Base-by-base conservation (phyloP, 164 flowering plant species). In the Macadamia integrifolia region DNA sequence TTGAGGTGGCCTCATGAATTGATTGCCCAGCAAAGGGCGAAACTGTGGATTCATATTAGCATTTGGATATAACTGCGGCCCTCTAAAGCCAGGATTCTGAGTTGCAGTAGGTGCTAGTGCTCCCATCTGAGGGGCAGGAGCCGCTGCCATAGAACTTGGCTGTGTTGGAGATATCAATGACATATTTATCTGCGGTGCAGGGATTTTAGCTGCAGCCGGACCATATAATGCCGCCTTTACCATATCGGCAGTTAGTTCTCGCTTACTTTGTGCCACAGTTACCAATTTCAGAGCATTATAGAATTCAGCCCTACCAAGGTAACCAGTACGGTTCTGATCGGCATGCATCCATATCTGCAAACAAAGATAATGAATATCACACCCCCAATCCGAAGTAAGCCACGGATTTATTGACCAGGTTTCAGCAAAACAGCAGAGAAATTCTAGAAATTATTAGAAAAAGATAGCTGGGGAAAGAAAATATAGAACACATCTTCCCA, bases 141-240 rank as follows among this genome's bases (percentile, higher is more conserved):
- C 63, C 42, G 79, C 77, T 62, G 75, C 61, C 65, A 58, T 72
- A 56, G 80, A 30, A 77, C 66, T 81, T 61, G 65, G 11, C 60
- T 77, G 87, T 29, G 84, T 75, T 53, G 74, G 74, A 78, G 91
- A 72, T 44, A 50, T 18, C 5, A 87, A 82, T 66, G 82, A 59
- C 79, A 86, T 75, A 80, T 87, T 88, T 72, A 94, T 92, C 74
- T 88, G 84, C 3, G 99, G 99, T 28, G 99, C 77, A 55, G 99
- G 98, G 65, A 94, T 92, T 84, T 87, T 88, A 60, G 99, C 86
- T 48, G 97, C 87, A 72, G 97, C 97, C 17, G 97, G 93, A 66
- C 95, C 86, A 77, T 75, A 84, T 56, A 90, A 77, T 65, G 98
- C 97, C 32, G 96, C 92, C 77, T 88, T 90, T 68, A 94, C 97